Percentiles rank a stretch among this genome's conserved stretches.
These are phyloP conservation scores for Hymenoscyphus albidus DNA, from an alignment of 2,329 filamentous ascomycete species.

Conservation along the genomic window DNA sequence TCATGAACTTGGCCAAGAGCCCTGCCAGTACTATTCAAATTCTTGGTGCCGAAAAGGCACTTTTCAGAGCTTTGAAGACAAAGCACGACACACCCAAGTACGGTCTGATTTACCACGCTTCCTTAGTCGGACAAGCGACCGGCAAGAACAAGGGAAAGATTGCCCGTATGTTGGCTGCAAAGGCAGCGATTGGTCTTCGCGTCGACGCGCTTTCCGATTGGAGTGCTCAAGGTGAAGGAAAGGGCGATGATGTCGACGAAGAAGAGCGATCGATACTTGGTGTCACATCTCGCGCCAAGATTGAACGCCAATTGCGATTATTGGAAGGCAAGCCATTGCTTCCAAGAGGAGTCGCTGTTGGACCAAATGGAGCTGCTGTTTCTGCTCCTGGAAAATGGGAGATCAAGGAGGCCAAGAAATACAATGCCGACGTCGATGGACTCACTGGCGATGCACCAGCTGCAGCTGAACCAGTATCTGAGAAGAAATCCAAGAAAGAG, in stretches of 20 bases:
- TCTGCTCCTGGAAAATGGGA: constrained; percentile 74
- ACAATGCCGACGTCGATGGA: constrained; percentile 92
- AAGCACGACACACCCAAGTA: constrained; percentile 99
- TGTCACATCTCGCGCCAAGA: constrained; percentile 64
- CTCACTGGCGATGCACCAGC: constrained; percentile 65
- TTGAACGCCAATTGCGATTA: constrained; percentile 70
- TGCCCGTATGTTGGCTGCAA: constrained; percentile 90
- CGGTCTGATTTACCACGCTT: constrained; percentile 88
- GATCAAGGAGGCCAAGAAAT: constrained; percentile 87
- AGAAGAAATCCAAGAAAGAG: constrained; percentile 45
- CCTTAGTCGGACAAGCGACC: constrained; percentile 91
- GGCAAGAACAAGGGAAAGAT: constrained; percentile 99
- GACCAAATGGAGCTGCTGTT: constrained; percentile 63
- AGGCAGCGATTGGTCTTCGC: constrained; percentile 87
- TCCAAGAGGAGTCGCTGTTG: constrained; percentile 70
- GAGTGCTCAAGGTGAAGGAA: constrained; percentile 63
- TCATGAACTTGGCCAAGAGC: constrained; percentile 92
- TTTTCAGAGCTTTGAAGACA: constrained; percentile 97
- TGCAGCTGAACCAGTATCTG: constrained; percentile 41
- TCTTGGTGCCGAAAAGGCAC: constrained; percentile 94
- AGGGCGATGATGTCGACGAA: constrained; percentile 65
- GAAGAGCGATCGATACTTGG: constrained; percentile 85
- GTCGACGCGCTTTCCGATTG: constrained; percentile 85
- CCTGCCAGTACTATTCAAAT: constrained; percentile 97
- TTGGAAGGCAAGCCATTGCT: constrained; percentile 89